Conservation (phyloP, 2,329 filamentous ascomycete genomes). For the Pezizomycotina sp. region DNA sequence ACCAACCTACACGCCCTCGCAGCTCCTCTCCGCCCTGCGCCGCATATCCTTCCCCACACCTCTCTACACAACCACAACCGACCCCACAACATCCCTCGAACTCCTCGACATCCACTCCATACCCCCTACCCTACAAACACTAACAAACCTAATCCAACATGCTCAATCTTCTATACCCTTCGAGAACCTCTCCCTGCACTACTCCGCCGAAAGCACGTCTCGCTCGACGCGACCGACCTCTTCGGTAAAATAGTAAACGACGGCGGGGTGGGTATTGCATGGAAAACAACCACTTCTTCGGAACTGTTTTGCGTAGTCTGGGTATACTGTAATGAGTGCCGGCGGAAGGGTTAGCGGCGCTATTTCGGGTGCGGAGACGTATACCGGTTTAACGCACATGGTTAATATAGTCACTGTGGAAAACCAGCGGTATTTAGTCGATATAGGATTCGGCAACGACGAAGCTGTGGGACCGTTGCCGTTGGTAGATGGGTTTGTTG, state of each 20-base stretch:
- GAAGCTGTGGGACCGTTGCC: background rate
- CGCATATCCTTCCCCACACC: no score
- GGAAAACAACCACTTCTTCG: constrained; percentile 41
- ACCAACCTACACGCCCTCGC: no score
- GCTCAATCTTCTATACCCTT: constrained; percentile 39
- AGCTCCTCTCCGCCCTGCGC: no score
- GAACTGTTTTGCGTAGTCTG: constrained; percentile 36
- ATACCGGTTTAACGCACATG: constrained; percentile 42
- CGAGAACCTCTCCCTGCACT: constrained; percentile 42
- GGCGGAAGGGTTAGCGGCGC: constrained; percentile 36
- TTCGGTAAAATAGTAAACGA: constrained; percentile 37
- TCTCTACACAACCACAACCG: no score
- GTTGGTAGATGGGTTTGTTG: background rate
- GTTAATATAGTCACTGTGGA: constrained; percentile 44
- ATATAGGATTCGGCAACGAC: constrained; percentile 50
- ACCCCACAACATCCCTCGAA: no score
- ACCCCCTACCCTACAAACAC: constrained; percentile 1
- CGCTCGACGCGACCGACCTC: constrained; percentile 34
- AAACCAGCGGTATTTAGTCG: constrained; percentile 38
- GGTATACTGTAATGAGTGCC: constrained; percentile 46
- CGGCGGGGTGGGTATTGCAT: constrained; percentile 45
- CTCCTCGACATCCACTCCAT: no score
- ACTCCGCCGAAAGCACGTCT: constrained; percentile 31
- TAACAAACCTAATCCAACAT: constrained; percentile 33
- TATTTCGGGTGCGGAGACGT: constrained; percentile 39